Base-by-base conservation (phyloP, 1,284 basidiomycete genomes). In the Papiliotrema laurentii region DNA sequence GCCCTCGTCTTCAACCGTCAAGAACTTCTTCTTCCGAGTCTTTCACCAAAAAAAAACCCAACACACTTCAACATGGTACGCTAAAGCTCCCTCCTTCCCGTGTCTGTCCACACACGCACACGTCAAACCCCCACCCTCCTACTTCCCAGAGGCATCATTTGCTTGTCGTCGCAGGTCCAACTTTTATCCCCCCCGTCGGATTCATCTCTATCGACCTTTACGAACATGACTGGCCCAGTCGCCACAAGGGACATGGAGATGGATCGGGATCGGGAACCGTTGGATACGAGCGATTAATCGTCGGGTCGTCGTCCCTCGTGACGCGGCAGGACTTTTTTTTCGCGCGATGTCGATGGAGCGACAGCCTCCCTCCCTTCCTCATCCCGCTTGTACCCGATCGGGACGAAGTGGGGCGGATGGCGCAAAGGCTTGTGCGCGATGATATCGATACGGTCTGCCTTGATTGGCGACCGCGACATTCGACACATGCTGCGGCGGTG, bases 61-160 rank as follows among this genome's bases (percentile, higher is more conserved):
- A 45, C 48, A 54, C 46, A 34, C 45, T 35, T 51, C 55, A 65
- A 63, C 59, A 65, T 65, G 63, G 63, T 65, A 56, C 55, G 60
- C 56, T 44, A 46, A 39, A 35, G 28, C 30, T 37, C 28, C 47
- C 11, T 39, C 7, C n/a, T 38, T 24, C 19, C 24, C 26, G 13
- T 22, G 22, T 21, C 30, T 35, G 37, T 16, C 38, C n/a, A n/a
- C n/a, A n/a, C n/a, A n/a, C n/a, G n/a, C n/a, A n/a, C n/a, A n/a
- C n/a, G n/a, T n/a, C n/a, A n/a, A n/a, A n/a, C n/a, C n/a, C n/a
- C n/a, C n/a, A n/a, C n/a, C n/a, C n/a, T n/a, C n/a, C n/a, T n/a
- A 48, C 48, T 47, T 48, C 50, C 50, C 57, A 49, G 48, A 51
- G 51, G 50, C 25, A 28, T 22, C 2, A n/a, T 27, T 16, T 19